Evolutionary conservation across 768 basidiomycete genomes (phyloP), one percentile per base, ranked within the genome.

Genomic region (Podaxis sp.): DNA sequence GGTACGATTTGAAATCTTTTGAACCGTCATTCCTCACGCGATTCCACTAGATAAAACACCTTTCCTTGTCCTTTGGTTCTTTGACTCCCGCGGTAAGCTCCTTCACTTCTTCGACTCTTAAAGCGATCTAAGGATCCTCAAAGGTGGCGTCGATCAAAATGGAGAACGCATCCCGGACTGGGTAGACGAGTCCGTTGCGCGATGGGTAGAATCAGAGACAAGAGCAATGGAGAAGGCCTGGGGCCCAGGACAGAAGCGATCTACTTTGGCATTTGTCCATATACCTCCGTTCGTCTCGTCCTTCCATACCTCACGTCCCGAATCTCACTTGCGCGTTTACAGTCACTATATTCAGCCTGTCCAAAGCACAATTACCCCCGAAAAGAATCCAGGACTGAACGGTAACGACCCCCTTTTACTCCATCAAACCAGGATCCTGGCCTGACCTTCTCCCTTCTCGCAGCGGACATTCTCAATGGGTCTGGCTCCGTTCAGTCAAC

Each of bases 251-350:
- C 76, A 79, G 16, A 71, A 67, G 1, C 72, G 87, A 48, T 83
- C 80, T 44, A 82, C 86, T 2, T 66, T 91, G 5, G 89, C 83
- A 0, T 91, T 90, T 66, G 87, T 90, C 36, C 89, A 91, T 67
- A 90, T 90, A 56, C 89, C 88, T 27, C 87, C 87, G 86, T 87
- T 65, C 35, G 85, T 72, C 14, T 47, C n/a, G 23, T 32, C 48
- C 11, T 21, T 57, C 61, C 32, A 9, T 36, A 21, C 5, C 14
- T 27, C 42, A 40, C 0, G 7, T 40, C 9, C 18, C 16, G 37
- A 36, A 7, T 40, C 25, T 55, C 18, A 64, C 57, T 37, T 51
- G 6, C 32, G 23, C 28, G 3, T 21, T n/a, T 7, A 23, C 46
- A 79, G 78, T 3, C 74, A 76, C 68, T 67, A 73, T 5, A 73